A percentile compares a stretch with the other conserved stretches of the same genome.
Conservation (phyloP, 1,139 yeast species). For the Kluyveromyces sp. region DNA sequence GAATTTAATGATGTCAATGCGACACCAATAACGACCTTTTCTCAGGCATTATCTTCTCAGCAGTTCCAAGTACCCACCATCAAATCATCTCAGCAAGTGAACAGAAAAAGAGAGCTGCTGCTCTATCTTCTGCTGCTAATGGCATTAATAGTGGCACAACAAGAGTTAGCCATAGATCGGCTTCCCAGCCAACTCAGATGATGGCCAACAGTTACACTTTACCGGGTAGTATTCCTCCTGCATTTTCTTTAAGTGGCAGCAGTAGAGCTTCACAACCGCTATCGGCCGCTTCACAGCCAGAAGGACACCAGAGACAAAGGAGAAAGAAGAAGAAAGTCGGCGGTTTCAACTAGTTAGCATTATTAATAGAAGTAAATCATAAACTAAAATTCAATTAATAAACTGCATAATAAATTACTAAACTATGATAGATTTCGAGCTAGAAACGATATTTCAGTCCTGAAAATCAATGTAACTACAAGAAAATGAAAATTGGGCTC, state of each 20-base stretch:
- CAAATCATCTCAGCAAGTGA: constrained; percentile 18
- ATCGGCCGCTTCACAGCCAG: constrained; percentile 12
- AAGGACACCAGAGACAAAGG: constrained; percentile 15
- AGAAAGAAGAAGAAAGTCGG: constrained; percentile 25
- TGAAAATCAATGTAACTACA: too few species aligned
- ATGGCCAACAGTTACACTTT: neutral
- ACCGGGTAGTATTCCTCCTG: constrained; percentile 24
- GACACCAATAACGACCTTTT: neutral
- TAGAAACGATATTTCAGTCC: neutral
- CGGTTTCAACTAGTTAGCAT: constrained; percentile 19
- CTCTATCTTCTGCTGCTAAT: neutral
- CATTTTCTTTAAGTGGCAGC: constrained; percentile 18
- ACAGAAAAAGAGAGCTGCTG: constrained; percentile 1
- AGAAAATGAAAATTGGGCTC: neutral
- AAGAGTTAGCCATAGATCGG: constrained; percentile 4
- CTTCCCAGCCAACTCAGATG: constrained; percentile 4
- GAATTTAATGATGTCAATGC: neutral
- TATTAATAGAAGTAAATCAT: too few species aligned
- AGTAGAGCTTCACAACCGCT: constrained; percentile 12
- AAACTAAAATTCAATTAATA: neutral
- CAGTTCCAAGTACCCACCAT: constrained; percentile 25
- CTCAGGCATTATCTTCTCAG: constrained; percentile 11
- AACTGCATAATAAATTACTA: neutral
- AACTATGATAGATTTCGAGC: neutral
- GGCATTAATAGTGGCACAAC: neutral